These are phyloP conservation scores for Austroboletus niveus DNA, from an alignment of 1,284 basidiomycete genomes.

Conservation along the genomic window DNA sequence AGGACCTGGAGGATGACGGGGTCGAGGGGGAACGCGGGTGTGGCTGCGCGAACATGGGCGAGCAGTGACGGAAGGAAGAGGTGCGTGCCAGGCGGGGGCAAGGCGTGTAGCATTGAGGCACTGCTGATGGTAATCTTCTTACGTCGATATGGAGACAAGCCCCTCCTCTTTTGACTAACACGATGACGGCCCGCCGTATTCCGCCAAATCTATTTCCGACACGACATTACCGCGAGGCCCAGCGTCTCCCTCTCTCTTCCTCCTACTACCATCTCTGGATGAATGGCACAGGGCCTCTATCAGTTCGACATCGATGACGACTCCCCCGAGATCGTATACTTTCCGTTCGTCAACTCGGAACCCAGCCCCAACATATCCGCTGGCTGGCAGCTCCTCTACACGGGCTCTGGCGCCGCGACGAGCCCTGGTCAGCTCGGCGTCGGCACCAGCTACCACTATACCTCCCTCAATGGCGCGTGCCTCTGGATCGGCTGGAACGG, in stretches of 20 bases:
- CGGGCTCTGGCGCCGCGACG: slow-evolving; percentile 46
- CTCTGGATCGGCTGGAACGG: slow-evolving; percentile 61
- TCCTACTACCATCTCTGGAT: slow-evolving; percentile 30
- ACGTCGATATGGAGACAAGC: slow-evolving; percentile 22
- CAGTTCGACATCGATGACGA: slow-evolving; percentile 62
- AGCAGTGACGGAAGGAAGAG: slow-evolving; percentile 54
- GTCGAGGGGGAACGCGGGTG: slow-evolving; percentile 53
- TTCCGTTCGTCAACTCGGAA: slow-evolving; percentile 50
- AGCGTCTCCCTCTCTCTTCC: slow-evolving; percentile 18
- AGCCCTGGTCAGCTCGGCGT: slow-evolving; percentile 45
- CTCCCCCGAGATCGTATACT: slow-evolving; percentile 62
- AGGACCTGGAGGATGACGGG: slow-evolving; percentile 63
- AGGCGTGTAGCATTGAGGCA: slow-evolving; percentile 16
- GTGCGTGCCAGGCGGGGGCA: slow-evolving; percentile 43
- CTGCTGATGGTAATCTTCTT: slow-evolving; percentile 20
- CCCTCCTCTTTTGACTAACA: not conserved
- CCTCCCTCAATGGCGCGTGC: slow-evolving; percentile 52
- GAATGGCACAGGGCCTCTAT: slow-evolving; percentile 51
- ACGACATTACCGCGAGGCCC: slow-evolving; percentile 30
- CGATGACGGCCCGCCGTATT: not conserved
- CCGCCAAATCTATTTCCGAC: slow-evolving; percentile 16
- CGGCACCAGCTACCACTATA: slow-evolving; percentile 60
- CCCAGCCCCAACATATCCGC: slow-evolving; percentile 44
- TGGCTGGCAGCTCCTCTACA: slow-evolving; percentile 67
- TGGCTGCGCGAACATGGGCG: slow-evolving; percentile 41